A percentile compares a stretch with the other conserved stretches of the same genome.
phyloP scores from a whole-genome alignment of 768 basidiomycete genomes.

The Termitomyces sp. region DNA sequence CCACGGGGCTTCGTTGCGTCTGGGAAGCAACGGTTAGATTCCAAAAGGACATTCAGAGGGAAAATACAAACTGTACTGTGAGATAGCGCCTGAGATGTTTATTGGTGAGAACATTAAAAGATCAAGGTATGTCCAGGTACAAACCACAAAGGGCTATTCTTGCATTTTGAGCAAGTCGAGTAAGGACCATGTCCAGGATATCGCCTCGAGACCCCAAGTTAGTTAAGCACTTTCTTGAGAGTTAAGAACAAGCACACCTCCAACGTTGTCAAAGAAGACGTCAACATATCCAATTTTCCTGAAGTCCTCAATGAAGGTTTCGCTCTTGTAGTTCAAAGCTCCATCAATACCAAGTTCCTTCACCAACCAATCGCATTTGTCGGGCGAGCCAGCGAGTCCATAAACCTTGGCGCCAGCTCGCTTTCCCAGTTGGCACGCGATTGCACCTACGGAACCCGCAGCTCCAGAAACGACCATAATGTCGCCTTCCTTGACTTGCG shows the following conservation, averaged over 20 bases:
- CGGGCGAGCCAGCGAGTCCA: constrained; percentile 79
- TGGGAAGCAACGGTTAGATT: constrained; percentile 18
- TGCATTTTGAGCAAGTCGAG: constrained; percentile 70
- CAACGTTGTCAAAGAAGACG: constrained; percentile 82
- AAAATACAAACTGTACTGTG: constrained; percentile 62
- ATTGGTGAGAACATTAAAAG: neutral
- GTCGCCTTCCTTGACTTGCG: constrained; percentile 77
- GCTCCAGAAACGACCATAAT: constrained; percentile 85
- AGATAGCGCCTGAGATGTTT: constrained; percentile 62
- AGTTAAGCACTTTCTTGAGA: neutral
- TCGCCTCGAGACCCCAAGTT: constrained; percentile 45
- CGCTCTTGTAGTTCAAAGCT: constrained; percentile 84
- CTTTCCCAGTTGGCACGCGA: constrained; percentile 83
- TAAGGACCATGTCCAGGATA: constrained; percentile 74
- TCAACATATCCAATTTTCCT: constrained; percentile 77
- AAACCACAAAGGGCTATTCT: constrained; percentile 78
- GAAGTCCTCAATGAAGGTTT: constrained; percentile 66
- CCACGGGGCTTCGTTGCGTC: constrained; percentile 60
- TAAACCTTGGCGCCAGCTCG: constrained; percentile 75
- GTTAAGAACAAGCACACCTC: constrained; percentile 29
- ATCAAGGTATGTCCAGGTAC: constrained; percentile 27
- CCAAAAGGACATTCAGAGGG: neutral
- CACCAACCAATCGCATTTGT: constrained; percentile 86
- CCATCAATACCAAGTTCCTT: constrained; percentile 78
- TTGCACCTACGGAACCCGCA: constrained; percentile 84